Evolutionary conservation across 2,329 filamentous ascomycete species (phyloP).

Genomic region (Kalaharituber pfeilii): DNA sequence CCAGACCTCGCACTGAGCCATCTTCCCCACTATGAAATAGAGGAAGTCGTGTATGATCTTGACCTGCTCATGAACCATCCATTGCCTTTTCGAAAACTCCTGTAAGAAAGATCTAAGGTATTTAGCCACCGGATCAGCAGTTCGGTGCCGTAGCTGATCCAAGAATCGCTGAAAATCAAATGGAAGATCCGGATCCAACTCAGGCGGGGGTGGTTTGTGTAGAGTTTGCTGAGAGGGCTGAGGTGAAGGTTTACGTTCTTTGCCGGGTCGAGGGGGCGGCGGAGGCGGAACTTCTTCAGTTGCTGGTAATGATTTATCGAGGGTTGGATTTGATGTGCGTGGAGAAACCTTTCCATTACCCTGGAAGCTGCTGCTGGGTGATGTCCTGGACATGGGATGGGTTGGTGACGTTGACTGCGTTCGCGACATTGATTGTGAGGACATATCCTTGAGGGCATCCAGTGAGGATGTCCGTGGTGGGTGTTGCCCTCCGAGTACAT

Average conservation of each 20-base stretch:
- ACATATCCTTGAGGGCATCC: background rate
- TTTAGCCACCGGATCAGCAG: conserved; percentile 91
- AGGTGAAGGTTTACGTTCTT: background rate
- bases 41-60: conserved; percentile 97
- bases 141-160: conserved; percentile 86
- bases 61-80: conserved; percentile 99
- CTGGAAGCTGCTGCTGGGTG: background rate
- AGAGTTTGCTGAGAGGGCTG: background rate
- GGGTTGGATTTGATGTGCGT: background rate
- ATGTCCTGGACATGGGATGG: background rate
- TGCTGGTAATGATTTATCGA: background rate
- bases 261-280: background rate
- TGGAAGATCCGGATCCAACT: conserved; percentile 62
- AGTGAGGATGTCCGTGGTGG: background rate
- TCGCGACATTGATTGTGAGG: background rate
- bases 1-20: conserved; percentile 95
- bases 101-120: conserved; percentile 87
- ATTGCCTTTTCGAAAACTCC: conserved; percentile 93
- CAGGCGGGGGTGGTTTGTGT: conserved; percentile 26
- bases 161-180: conserved; percentile 97
- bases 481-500: background rate
- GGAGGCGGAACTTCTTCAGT: background rate
- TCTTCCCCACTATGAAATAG: conserved; percentile 93
- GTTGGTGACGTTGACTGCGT: background rate
- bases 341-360: background rate